Percentiles rank a stretch among this genome's conserved stretches.
These are phyloP conservation scores for Moricandia moricandioides DNA, from an alignment of 345 rosid species.

Conservation along the genomic window DNA sequence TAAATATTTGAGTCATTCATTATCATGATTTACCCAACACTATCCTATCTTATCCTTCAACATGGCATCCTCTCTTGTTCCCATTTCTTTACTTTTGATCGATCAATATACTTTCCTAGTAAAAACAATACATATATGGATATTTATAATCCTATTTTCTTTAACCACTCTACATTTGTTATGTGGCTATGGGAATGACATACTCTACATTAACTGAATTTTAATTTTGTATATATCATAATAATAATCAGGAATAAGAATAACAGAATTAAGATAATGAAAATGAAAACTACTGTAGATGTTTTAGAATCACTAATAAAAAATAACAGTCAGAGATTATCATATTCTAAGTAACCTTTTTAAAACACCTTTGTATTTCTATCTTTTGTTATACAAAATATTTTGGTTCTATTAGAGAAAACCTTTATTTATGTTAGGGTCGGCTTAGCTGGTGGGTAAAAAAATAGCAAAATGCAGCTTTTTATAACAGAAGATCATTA, in stretches of 20 bases:
- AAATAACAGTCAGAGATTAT: background rate
- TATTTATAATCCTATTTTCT: background rate
- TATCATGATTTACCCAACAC: constrained; percentile 24
- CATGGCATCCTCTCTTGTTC: constrained; percentile 12
- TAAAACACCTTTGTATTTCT: background rate
- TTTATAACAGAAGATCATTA: background rate
- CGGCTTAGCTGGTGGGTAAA: constrained; percentile 34
- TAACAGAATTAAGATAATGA: background rate
- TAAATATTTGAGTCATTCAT: constrained; percentile 19
- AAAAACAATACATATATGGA: background rate
- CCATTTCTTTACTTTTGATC: no score
- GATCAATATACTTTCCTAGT: no score
- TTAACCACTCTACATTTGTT: background rate
- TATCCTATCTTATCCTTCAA: constrained; percentile 2
- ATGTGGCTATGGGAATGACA: background rate
- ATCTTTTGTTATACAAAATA: background rate
- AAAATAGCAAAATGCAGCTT: constrained; percentile 11
- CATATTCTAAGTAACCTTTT: background rate
- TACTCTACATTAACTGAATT: background rate
- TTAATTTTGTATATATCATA: background rate
- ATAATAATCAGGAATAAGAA: background rate
- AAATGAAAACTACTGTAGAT: no score
- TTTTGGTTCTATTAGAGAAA: constrained; percentile 19
- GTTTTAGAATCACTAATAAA: no score
- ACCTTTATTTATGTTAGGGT: constrained; percentile 2